phyloP scores from a whole-genome alignment of 768 basidiomycete genomes.

The Tulasnella sp. region DNA sequence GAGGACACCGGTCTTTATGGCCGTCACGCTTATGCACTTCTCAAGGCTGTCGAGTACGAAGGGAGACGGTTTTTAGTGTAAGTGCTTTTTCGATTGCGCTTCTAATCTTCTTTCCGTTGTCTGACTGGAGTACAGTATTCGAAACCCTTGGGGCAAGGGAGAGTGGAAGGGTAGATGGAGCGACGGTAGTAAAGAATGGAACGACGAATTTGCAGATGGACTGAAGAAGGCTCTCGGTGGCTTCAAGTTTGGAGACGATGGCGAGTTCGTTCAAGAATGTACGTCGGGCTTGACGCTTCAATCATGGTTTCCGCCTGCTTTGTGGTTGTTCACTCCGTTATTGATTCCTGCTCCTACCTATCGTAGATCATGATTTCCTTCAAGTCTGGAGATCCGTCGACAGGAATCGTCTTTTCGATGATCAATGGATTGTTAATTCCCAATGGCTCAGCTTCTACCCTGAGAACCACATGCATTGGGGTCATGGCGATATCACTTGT shows the following conservation, averaged over 20 bases:
- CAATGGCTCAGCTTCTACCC: slow-evolving; percentile 44
- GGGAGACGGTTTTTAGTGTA: slow-evolving; percentile 42
- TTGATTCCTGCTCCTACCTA: neutral
- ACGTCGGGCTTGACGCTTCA: neutral
- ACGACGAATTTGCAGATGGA: slow-evolving; percentile 39
- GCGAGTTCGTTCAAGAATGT: slow-evolving; percentile 49
- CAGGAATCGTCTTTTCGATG: slow-evolving; percentile 42
- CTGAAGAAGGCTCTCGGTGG: slow-evolving; percentile 35
- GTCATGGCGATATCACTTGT: slow-evolving; percentile 50
- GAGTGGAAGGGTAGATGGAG: slow-evolving; percentile 45
- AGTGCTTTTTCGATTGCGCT: neutral
- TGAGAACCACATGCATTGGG: slow-evolving; percentile 42
- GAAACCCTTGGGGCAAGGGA: slow-evolving; percentile 45
- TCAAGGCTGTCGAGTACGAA: slow-evolving; percentile 39
- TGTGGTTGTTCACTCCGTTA: neutral
- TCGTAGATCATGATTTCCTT: slow-evolving; percentile 24
- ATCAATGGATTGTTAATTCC: slow-evolving; percentile 42
- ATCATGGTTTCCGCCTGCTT: neutral
- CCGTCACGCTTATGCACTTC: slow-evolving; percentile 41
- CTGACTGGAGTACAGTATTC: slow-evolving; percentile 29
- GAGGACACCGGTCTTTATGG: slow-evolving; percentile 20
- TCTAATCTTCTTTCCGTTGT: neutral
- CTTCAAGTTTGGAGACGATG: slow-evolving; percentile 46
- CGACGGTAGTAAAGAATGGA: slow-evolving; percentile 54
- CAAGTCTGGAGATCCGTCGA: slow-evolving; percentile 38